phyloP scores from a whole-genome alignment of 441 rosid genomes.

The Pelargonium cotyledonis region DNA sequence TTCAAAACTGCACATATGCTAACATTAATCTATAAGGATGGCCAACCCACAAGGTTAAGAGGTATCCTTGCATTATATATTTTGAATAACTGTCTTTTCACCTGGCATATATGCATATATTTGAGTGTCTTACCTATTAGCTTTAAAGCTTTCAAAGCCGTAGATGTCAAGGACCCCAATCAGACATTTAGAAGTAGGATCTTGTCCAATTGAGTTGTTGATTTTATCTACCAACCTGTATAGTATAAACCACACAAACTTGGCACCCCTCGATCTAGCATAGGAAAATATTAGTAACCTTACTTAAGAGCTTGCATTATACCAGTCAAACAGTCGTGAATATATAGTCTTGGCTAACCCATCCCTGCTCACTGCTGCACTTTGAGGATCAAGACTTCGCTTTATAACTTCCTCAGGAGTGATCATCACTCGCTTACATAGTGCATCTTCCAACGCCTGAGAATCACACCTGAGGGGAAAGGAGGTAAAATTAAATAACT shows the following conservation, averaged over 20 bases:
- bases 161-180: constrained; percentile 87
- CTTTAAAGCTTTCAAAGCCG: constrained; percentile 94
- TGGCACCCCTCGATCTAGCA: constrained; percentile 7
- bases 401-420: constrained; percentile 87
- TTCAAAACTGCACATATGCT: constrained; percentile 64
- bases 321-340: constrained; percentile 81
- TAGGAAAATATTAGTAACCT: constrained; percentile 3
- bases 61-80: background rate
- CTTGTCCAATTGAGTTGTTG: constrained; percentile 76
- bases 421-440: constrained; percentile 83
- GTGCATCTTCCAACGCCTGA: constrained; percentile 65
- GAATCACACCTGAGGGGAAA: constrained; percentile 54
- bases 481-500: background rate
- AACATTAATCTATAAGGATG: constrained; percentile 15
- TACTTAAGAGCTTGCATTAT: constrained; percentile 13
- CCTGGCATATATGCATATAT: background rate
- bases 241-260: constrained; percentile 11
- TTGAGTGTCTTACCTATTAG: constrained; percentile 57
- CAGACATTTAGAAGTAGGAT: constrained; percentile 55
- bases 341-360: constrained; percentile 85
- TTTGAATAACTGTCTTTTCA: background rate
- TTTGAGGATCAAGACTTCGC: constrained; percentile 76
- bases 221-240: constrained; percentile 76
- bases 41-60: constrained; percentile 3
- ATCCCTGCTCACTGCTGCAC: constrained; percentile 66